A percentile compares a stretch with the other conserved stretches of the same genome.
Conservation (phyloP, 192 early-diverging fungal genomes). For the Neocallimastix lanati region DNA sequence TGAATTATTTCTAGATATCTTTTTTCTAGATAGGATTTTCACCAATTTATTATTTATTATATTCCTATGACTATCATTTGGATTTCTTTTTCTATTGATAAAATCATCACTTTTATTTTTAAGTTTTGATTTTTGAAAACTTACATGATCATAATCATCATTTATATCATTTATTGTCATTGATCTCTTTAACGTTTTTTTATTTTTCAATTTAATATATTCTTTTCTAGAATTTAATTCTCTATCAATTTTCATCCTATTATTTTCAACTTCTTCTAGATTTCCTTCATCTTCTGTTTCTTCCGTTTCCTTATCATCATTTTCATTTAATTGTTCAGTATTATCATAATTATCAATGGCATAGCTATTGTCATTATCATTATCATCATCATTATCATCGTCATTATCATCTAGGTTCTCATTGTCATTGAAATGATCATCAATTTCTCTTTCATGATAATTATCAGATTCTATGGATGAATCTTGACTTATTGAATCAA, state of each 20-base stretch:
- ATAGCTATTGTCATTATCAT: too few relatives aligned
- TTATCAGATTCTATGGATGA: too few relatives aligned
- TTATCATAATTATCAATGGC: too few relatives aligned
- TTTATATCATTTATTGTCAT: not conserved
- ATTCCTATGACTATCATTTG: not conserved
- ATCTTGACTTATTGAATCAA: too few relatives aligned
- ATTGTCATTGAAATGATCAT: too few relatives aligned
- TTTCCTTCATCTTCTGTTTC: too few relatives aligned
- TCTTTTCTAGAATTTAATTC: not conserved
- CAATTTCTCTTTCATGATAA: too few relatives aligned
- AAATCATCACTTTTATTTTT: not conserved
- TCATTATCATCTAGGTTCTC: not conserved
- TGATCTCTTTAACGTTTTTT: not conserved
- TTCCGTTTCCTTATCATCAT: not conserved
- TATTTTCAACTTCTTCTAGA: not conserved
- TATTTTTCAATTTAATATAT: not conserved
- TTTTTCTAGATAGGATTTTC: not conserved
- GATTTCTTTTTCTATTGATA: not conserved
- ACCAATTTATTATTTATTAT: not conserved
- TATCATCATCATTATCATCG: not conserved
- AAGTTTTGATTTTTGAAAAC: not conserved
- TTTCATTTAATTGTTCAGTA: not conserved
- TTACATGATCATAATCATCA: not conserved
- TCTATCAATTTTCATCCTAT: not conserved
- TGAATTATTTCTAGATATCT: too few relatives aligned